Evolutionary conservation across 2,329 filamentous ascomycete species (phyloP), one percentile per base, ranked within the genome.

Genomic region (Colletotrichum sublineola): DNA sequence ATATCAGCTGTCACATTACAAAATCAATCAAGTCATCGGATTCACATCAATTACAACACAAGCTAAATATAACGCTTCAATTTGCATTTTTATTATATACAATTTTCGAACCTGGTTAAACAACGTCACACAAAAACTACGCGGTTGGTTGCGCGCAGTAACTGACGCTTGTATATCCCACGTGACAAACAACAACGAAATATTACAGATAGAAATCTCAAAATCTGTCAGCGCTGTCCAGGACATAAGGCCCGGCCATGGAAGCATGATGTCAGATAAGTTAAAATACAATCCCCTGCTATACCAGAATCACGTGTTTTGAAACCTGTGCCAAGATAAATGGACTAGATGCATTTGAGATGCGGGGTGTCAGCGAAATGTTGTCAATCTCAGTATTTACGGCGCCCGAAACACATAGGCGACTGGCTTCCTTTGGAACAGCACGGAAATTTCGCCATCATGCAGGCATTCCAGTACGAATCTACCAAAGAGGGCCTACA

Each of bases 401-500:
- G 3, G 4, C 18, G 7, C 4, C 18, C 31, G 3, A n/a, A 20
- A 14, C 11, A 9, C 5, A 38, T 11, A n/a, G 20, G 18, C 53
- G 5, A 38, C 20, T 33, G 5, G 11, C n/a, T 36, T 5, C 0
- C 33, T 52, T 9, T 52, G 7, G 14, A 14, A 5, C 0, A 14
- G 15, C 0, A 1, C 3, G 6, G 2, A 38, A 31, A 1, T 24
- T 14, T 9, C 4, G 38, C 15, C 62, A 46, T 9, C 0, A 56
- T 64, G 62, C 38, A 36, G 12, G 62, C 62, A 18, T 56, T 56
- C 6, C 50, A 46, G 14, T 56, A 44, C 33, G 44, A 33, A 46
- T 46, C 46, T 9, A 31, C 55, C 3, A 42, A 31, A 20, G n/a
- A 31, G 5, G 63, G 68, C 11, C 50, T 71, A 29, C 20, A 53